Evolutionary conservation across 139 green algal genomes (phyloP).

Genomic region (Auxenochlorella pyrenoidosa): DNA sequence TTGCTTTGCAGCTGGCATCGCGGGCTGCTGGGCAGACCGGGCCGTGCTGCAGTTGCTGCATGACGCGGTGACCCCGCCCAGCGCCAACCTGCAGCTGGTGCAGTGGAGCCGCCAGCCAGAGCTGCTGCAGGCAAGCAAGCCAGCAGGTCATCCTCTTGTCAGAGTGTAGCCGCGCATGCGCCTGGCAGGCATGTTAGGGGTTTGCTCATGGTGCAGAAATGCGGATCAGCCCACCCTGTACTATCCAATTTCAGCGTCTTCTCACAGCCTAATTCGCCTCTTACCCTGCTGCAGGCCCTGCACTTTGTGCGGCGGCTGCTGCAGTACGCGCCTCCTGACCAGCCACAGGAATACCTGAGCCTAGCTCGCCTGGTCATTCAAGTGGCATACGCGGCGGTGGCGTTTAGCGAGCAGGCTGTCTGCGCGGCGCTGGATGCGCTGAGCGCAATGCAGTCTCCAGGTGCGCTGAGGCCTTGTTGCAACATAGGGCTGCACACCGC

Average conservation of each 20-base stretch:
- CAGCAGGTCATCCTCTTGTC: background rate
- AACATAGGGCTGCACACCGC: background rate
- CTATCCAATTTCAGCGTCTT: no score
- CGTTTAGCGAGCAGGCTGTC: constrained; percentile 27
- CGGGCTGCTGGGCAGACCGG: constrained; percentile 17
- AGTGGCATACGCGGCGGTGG: constrained; percentile 23
- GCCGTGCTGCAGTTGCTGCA: constrained; percentile 22
- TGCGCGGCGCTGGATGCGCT: constrained; percentile 25
- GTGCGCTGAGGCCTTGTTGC: background rate
- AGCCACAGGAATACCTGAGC: background rate
- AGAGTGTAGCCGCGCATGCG: background rate
- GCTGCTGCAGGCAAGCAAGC: constrained; percentile 12
- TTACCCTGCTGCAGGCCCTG: constrained; percentile 16
- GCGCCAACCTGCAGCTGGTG: constrained; percentile 28
- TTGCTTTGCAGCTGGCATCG: background rate
- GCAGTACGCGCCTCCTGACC: background rate
- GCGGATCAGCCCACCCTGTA: background rate
- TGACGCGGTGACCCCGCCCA: constrained; percentile 36
- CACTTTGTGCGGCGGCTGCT: constrained; percentile 29
- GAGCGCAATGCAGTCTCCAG: background rate
- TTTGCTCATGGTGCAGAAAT: background rate
- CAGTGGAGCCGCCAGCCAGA: constrained; percentile 40
- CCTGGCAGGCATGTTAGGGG: no score
- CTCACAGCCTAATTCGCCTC: no score
- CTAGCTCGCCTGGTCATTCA: constrained; percentile 7